Evolutionary conservation across 129 eudicot genomes (phyloP).

Genomic region (Flaveria trinervia): DNA sequence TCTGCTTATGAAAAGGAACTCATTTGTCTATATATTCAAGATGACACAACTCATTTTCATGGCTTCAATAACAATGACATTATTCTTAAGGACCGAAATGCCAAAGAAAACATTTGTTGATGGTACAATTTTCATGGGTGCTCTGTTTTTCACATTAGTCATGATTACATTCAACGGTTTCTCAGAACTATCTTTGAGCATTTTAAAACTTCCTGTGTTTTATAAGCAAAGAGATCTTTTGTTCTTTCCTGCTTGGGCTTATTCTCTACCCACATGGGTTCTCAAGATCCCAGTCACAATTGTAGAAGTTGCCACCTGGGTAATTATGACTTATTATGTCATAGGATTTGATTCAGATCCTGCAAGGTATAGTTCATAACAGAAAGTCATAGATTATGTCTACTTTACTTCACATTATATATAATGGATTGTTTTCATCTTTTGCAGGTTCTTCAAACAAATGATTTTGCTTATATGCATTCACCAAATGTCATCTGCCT

Average conservation of each 20-base stretch:
- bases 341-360: conserved; percentile 80
- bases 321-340: conserved; percentile 67
- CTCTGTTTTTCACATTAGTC: conserved; percentile 62
- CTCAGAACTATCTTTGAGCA: conserved; percentile 79
- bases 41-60: conserved; percentile 66
- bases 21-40: conserved; percentile 83
- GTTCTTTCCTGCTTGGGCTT: conserved; percentile 96
- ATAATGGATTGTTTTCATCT: not conserved
- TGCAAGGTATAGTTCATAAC: conserved; percentile 51
- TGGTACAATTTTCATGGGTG: conserved; percentile 79
- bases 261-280: conserved; percentile 74
- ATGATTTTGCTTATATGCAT: conserved; percentile 56
- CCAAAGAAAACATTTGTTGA: conserved; percentile 51
- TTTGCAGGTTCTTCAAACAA: conserved; percentile 71
- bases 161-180: conserved; percentile 81
- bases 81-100: conserved; percentile 75
- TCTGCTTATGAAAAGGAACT: conserved; percentile 85
- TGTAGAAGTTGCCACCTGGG: conserved; percentile 68
- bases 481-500: conserved; percentile 83
- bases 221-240: conserved; percentile 91
- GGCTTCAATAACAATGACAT: conserved; percentile 67
- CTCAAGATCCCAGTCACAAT: conserved; percentile 78
- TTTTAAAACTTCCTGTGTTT: conserved; percentile 85
- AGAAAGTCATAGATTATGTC: not conserved
- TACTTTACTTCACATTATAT: conserved; percentile 1